These are phyloP conservation scores for Exophiala sideris DNA, from an alignment of 2,329 filamentous ascomycete species.

Conservation along the genomic window DNA sequence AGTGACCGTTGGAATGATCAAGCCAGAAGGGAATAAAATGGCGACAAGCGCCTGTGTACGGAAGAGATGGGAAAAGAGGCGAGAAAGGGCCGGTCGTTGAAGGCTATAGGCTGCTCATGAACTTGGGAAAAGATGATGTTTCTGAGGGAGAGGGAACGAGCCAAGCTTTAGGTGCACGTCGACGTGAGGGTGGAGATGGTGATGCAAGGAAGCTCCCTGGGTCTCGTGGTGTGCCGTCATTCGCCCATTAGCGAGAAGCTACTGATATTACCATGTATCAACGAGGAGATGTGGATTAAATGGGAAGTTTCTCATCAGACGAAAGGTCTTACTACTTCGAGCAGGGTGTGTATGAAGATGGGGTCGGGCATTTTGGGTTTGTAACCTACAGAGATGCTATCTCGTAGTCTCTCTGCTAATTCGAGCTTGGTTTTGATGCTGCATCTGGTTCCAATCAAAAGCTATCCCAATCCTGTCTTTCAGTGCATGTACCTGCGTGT, in stretches of 20 bases:
- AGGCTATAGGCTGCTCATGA: slow-evolving; percentile 23
- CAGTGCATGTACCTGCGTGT: too few species aligned
- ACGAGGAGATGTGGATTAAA: neutral
- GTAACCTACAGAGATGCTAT: too few species aligned
- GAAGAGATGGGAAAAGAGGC: slow-evolving; percentile 17
- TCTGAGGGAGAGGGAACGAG: slow-evolving; percentile 10
- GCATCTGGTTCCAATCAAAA: too few species aligned
- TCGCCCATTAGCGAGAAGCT: slow-evolving; percentile 14
- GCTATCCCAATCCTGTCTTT: too few species aligned
- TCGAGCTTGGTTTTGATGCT: too few species aligned
- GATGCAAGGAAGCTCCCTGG: slow-evolving; percentile 17
- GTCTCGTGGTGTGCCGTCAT: slow-evolving; percentile 13
- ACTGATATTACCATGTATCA: neutral
- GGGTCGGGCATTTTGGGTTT: too few species aligned
- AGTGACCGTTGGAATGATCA: slow-evolving; percentile 6
- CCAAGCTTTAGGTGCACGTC: slow-evolving; percentile 13
- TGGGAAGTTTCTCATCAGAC: too few species aligned
- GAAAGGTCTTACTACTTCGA: too few species aligned
- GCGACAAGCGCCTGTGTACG: slow-evolving; percentile 30
- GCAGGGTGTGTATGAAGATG: too few species aligned
- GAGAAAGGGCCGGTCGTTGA: slow-evolving; percentile 13
- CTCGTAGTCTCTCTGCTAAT: too few species aligned
- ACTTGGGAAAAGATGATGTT: slow-evolving; percentile 15
- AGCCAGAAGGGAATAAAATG: slow-evolving; percentile 16
- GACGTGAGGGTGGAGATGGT: slow-evolving; percentile 13